phyloP scores from a whole-genome alignment of 2,329 filamentous ascomycete species.

The Penicillium crustosum region DNA sequence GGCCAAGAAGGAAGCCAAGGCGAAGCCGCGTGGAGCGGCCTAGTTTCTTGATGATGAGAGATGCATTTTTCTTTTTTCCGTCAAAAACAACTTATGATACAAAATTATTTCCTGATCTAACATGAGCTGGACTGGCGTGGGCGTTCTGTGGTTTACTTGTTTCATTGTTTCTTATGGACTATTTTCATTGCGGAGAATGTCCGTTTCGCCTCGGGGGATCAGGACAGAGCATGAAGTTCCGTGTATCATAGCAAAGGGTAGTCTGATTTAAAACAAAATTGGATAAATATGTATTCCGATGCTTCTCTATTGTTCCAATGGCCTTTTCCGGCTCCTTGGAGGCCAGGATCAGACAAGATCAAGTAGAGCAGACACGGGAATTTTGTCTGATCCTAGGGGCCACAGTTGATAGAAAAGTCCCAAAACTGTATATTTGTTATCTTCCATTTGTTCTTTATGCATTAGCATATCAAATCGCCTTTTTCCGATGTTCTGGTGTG shows the following conservation, averaged over 20 bases:
- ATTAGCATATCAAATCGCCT: not conserved
- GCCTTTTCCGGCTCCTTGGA: not conserved
- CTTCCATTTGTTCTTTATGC: not conserved
- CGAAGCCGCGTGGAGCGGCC: slow-evolving; percentile 71
- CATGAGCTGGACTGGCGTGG: slow-evolving; percentile 16
- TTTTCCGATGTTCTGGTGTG: not conserved
- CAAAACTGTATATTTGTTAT: not conserved
- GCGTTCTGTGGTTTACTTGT: slow-evolving; percentile 13
- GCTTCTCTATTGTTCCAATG: not conserved
- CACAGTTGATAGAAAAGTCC: not conserved
- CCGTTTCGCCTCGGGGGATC: not conserved
- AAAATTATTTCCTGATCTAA: slow-evolving; percentile 10
- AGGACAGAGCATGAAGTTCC: slow-evolving; percentile 11
- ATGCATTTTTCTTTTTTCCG: not conserved
- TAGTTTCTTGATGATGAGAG: slow-evolving; percentile 26
- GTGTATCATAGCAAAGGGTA: slow-evolving; percentile 13
- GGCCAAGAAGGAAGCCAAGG: slow-evolving; percentile 87
- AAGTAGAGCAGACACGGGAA: not conserved
- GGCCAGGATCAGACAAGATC: slow-evolving; percentile 12
- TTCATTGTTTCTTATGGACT: slow-evolving; percentile 6
- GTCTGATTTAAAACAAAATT: not conserved
- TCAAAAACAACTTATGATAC: not conserved
- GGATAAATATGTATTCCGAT: not conserved
- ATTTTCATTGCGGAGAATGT: slow-evolving; percentile 2
- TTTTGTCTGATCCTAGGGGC: slow-evolving; percentile 14